Conservation (phyloP, 148 eudicot species). For the Cornus suecica region DNA sequence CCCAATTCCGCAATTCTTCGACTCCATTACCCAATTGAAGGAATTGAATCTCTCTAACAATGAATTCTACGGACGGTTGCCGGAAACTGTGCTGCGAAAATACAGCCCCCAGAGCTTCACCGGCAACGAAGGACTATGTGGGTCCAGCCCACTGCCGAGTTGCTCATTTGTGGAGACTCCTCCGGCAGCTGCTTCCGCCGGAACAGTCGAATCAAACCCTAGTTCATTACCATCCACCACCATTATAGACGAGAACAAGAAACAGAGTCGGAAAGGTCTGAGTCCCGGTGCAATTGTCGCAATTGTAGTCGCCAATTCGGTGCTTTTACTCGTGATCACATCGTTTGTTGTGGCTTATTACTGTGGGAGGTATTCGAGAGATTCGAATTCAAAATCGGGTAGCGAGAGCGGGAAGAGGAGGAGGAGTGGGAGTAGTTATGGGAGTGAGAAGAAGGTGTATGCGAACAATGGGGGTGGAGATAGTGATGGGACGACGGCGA, state of each 20-base stretch:
- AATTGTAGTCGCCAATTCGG: slow-evolving; percentile 45
- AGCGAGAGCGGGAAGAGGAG: slow-evolving; percentile 59
- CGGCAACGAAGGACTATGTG: slow-evolving; percentile 81
- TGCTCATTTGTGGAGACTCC: slow-evolving; percentile 41
- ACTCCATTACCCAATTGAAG: slow-evolving; percentile 30
- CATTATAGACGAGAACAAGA: slow-evolving; percentile 4
- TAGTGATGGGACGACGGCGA: slow-evolving; percentile 55
- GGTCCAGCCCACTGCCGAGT: slow-evolving; percentile 37
- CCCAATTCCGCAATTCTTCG: slow-evolving; percentile 39
- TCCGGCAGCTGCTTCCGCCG: slow-evolving; percentile 30
- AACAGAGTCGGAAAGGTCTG: slow-evolving; percentile 25
- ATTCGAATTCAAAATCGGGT: slow-evolving; percentile 24
- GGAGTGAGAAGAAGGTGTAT: slow-evolving; percentile 59
- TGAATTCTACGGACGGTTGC: slow-evolving; percentile 51
- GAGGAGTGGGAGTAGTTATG: slow-evolving; percentile 72
- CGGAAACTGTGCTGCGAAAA: slow-evolving; percentile 22
- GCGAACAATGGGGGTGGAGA: slow-evolving; percentile 53
- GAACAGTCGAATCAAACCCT: slow-evolving; percentile 68
- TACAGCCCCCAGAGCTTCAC: slow-evolving; percentile 54
- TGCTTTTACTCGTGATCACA: slow-evolving; percentile 36
- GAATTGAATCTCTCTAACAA: slow-evolving; percentile 68
- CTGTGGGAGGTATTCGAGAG: slow-evolving; percentile 44
- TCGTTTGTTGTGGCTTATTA: slow-evolving; percentile 42
- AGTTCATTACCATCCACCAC: slow-evolving; percentile 38
- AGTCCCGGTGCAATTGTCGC: slow-evolving; percentile 53